Evolutionary conservation across 257 asterid species (phyloP).

Genomic region (Nicotiana tabacum): DNA sequence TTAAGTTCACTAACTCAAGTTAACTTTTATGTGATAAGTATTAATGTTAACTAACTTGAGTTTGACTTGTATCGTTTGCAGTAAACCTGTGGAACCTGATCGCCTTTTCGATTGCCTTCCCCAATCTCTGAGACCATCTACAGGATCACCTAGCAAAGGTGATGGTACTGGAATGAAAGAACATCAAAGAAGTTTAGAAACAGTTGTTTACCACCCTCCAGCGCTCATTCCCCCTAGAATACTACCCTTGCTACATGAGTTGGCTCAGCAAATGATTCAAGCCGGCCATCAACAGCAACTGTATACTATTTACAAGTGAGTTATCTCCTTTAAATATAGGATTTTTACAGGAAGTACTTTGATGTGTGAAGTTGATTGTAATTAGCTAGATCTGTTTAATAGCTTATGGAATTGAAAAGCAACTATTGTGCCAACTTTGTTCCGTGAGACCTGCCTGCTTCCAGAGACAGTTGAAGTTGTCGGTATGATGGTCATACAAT

Average conservation of each 20-base stretch:
- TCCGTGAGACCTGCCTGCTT: background rate
- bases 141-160: constrained; percentile 54
- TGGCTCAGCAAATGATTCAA: constrained; percentile 68
- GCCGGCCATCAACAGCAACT: constrained; percentile 79
- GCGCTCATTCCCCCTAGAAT: constrained; percentile 69
- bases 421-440: background rate
- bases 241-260: constrained; percentile 64
- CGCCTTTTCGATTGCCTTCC: constrained; percentile 87
- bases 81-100: constrained; percentile 97
- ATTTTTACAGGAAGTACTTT: background rate
- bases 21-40: background rate
- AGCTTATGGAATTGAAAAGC: background rate
- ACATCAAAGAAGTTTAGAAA: constrained; percentile 53
- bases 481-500: background rate
- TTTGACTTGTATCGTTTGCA: constrained; percentile 35
- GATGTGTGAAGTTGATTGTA: background rate
- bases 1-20: background rate
- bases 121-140: constrained; percentile 62
- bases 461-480: background rate
- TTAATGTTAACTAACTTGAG: background rate
- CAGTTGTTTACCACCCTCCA: constrained; percentile 67
- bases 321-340: background rate
- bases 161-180: constrained; percentile 41
- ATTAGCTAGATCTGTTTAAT: background rate
- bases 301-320: constrained; percentile 59